These are phyloP conservation scores for Hypoxylon sp. DNA, from an alignment of 2,329 filamentous ascomycete genomes.

Conservation along the genomic window DNA sequence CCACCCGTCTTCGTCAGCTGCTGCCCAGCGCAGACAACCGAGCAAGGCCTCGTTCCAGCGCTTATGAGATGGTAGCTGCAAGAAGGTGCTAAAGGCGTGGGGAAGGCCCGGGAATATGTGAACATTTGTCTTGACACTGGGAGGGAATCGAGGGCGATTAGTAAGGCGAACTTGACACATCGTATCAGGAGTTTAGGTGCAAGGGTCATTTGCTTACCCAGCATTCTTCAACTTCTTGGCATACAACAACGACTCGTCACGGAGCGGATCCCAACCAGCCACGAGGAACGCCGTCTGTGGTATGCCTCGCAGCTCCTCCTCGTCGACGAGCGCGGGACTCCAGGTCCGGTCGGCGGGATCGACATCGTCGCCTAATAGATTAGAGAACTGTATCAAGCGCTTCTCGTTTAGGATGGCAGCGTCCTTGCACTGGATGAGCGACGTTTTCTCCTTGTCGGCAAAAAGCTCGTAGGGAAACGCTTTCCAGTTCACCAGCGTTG, in stretches of 20 bases:
- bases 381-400: slow-evolving; percentile 52
- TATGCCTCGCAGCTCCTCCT: slow-evolving; percentile 47
- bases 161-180: not conserved
- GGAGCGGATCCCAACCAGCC: slow-evolving; percentile 50
- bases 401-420: slow-evolving; percentile 61
- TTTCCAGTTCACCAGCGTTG: slow-evolving; percentile 57
- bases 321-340: slow-evolving; percentile 54
- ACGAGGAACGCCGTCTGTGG: slow-evolving; percentile 50
- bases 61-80: slow-evolving; percentile 46
- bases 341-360: slow-evolving; percentile 47
- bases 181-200: not conserved
- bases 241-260: slow-evolving; percentile 51
- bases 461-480: slow-evolving; percentile 54
- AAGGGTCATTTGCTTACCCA: slow-evolving; percentile 41
- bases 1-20: slow-evolving; percentile 42
- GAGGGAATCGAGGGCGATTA: not conserved
- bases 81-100: slow-evolving; percentile 49
- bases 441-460: slow-evolving; percentile 56
- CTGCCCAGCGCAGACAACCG: slow-evolving; percentile 40
- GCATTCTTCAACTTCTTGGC: slow-evolving; percentile 47
- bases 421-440: slow-evolving; percentile 57
- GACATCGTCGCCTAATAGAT: slow-evolving; percentile 44
- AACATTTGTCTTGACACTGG: slow-evolving; percentile 49
- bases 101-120: slow-evolving; percentile 53
- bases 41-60: slow-evolving; percentile 43